A percentile compares a stretch with the other conserved stretches of the same genome.
Conservation (phyloP, 1,139 yeast genomes). For the Williopsis jadinii region DNA sequence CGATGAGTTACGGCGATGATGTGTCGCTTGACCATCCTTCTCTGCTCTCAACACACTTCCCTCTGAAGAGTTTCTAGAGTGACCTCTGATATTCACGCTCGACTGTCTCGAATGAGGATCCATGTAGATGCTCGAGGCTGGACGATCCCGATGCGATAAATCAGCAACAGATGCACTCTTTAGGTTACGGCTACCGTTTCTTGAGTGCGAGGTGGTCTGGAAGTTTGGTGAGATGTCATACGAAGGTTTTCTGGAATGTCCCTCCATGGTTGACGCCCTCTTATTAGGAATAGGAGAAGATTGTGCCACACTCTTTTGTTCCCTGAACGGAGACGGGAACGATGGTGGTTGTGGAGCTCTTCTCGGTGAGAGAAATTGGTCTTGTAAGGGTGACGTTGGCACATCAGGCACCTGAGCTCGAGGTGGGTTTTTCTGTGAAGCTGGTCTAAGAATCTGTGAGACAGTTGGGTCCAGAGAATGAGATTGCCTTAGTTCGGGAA, state of each 20-base stretch:
- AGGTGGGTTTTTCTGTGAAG: slow-evolving; percentile 14
- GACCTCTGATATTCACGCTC: slow-evolving; percentile 13
- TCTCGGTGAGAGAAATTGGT: slow-evolving; percentile 49
- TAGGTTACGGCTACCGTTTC: slow-evolving; percentile 13
- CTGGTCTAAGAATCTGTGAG: not conserved
- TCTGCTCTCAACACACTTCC: slow-evolving; percentile 8
- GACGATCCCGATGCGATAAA: slow-evolving; percentile 14
- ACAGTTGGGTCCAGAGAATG: not conserved
- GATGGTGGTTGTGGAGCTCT: slow-evolving; percentile 57
- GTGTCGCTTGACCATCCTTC: slow-evolving; percentile 5
- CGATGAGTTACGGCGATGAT: slow-evolving; percentile 36
- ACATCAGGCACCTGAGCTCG: slow-evolving; percentile 18
- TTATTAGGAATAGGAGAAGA: slow-evolving; percentile 16
- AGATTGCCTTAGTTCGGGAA: slow-evolving; percentile 19
- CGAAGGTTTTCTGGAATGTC: slow-evolving; percentile 24
- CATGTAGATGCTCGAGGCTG: slow-evolving; percentile 23
- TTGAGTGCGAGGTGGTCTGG: slow-evolving; percentile 16
- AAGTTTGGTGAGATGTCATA: slow-evolving; percentile 19
- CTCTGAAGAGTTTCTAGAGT: slow-evolving; percentile 17
- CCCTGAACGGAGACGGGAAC: slow-evolving; percentile 35
- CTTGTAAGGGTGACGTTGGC: slow-evolving; percentile 9
- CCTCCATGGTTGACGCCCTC: slow-evolving; percentile 13
- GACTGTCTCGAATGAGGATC: slow-evolving; percentile 22
- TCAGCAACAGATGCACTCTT: slow-evolving; percentile 20
- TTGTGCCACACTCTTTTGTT: slow-evolving; percentile 4